A percentile compares a stretch with the other conserved stretches of the same genome.
These are phyloP conservation scores for Phytopythium helicoides DNA, from an alignment of 352 stramenopile species.

Conservation along the genomic window DNA sequence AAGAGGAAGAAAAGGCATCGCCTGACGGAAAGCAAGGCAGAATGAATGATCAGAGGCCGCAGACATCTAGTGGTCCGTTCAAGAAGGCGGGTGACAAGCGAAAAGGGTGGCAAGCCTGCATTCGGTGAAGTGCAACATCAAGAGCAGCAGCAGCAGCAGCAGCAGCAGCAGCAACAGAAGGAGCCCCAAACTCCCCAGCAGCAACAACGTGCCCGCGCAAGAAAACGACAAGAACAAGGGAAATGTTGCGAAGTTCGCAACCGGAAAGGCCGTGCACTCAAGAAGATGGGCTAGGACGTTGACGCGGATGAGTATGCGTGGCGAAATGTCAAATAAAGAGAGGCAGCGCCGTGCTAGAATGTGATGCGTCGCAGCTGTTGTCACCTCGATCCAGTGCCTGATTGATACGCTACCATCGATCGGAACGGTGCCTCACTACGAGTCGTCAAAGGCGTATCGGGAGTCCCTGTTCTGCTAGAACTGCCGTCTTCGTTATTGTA, in stretches of 20 bases:
- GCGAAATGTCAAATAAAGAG: too few relatives aligned
- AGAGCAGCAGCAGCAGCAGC: too few relatives aligned
- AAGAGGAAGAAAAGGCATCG: too few relatives aligned
- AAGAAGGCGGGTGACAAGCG: constrained; percentile 8
- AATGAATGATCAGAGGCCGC: background rate
- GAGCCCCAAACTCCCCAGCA: constrained; percentile 32
- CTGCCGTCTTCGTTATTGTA: background rate
- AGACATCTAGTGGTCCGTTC: background rate
- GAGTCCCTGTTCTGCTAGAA: background rate
- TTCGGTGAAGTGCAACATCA: constrained; percentile 6
- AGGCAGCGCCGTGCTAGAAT: constrained; percentile 12
- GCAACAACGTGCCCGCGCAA: constrained; percentile 36
- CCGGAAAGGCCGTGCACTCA: constrained; percentile 78
- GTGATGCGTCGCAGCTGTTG: constrained; percentile 45
- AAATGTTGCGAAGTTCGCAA: constrained; percentile 78
- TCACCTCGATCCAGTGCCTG: background rate
- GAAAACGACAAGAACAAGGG: constrained; percentile 78
- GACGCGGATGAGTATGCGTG: too few relatives aligned
- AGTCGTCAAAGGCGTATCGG: constrained; percentile 1
- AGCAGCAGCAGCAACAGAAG: constrained; percentile 14
- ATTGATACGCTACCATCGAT: background rate
- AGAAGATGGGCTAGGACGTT: constrained; percentile 58
- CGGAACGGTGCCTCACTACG: constrained; percentile 1
- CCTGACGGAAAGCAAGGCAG: constrained; percentile 5
- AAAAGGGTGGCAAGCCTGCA: constrained; percentile 28